A percentile compares a stretch with the other conserved stretches of the same genome.
phyloP scores from a whole-genome alignment of 768 basidiomycete genomes.

The Amanita muscaria region DNA sequence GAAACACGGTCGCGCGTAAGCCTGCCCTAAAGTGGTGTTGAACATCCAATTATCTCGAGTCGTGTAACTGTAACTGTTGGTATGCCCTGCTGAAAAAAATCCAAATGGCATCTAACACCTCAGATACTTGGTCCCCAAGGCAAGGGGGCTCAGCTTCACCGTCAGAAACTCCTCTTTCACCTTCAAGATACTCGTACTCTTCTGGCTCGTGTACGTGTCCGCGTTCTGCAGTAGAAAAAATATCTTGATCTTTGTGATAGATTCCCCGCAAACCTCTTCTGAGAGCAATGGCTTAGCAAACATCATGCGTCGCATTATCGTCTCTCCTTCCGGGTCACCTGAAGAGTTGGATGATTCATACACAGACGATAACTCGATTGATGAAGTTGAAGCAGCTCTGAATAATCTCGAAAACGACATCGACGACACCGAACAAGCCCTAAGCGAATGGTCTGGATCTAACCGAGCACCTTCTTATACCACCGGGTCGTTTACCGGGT shows the following conservation, averaged over 20 bases:
- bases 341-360: slow-evolving; percentile 31
- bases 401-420: slow-evolving; percentile 60
- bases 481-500: slow-evolving; percentile 29
- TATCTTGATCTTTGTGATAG: slow-evolving; percentile 19
- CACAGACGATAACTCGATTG: slow-evolving; percentile 50
- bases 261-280: slow-evolving; percentile 38
- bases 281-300: slow-evolving; percentile 39
- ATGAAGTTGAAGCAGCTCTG: slow-evolving; percentile 66
- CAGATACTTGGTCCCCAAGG: slow-evolving; percentile 52
- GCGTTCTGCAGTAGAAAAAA: neutral
- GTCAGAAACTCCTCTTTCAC: slow-evolving; percentile 47
- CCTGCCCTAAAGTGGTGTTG: slow-evolving; percentile 23
- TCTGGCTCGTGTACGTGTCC: slow-evolving; percentile 40
- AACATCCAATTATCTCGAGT: slow-evolving; percentile 11
- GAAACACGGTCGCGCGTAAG: slow-evolving; percentile 16
- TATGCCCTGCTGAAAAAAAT: slow-evolving; percentile 9
- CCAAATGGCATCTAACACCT: slow-evolving; percentile 30
- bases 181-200: slow-evolving; percentile 52
- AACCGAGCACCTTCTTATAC: slow-evolving; percentile 32
- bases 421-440: slow-evolving; percentile 53
- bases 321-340: slow-evolving; percentile 41
- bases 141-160: slow-evolving; percentile 47
- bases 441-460: slow-evolving; percentile 52
- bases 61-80: slow-evolving; percentile 2
- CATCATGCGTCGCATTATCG: slow-evolving; percentile 42